phyloP scores from a whole-genome alignment of 331 rosid genomes.

The Quercus lobata region DNA sequence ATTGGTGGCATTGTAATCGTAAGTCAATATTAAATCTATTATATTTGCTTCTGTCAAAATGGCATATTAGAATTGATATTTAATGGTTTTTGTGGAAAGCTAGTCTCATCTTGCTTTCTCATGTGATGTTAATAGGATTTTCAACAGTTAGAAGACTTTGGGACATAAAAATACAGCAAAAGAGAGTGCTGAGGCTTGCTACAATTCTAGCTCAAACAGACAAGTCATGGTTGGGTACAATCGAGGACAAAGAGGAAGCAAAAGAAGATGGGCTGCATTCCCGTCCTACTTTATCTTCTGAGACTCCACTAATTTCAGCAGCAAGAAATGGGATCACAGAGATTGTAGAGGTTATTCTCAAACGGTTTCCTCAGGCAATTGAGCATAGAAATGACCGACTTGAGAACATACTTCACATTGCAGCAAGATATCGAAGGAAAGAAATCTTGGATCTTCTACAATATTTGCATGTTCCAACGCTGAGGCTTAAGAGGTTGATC shows the following conservation, averaged over 20 bases:
- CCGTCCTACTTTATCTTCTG: neutral
- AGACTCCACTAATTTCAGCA: conserved; percentile 1
- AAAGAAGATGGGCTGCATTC: neutral
- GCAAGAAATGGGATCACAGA: conserved; percentile 20
- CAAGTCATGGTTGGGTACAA: neutral
- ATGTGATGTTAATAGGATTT: neutral
- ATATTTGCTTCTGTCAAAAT: neutral
- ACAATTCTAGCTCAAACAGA: neutral
- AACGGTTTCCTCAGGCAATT: neutral
- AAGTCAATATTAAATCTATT: neutral
- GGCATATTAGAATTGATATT: neutral
- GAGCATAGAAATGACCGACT: neutral
- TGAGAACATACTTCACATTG: conserved; percentile 17
- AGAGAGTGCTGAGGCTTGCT: neutral
- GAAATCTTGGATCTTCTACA: neutral
- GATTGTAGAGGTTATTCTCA: conserved; percentile 2
- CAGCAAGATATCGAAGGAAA: neutral
- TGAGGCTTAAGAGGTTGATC: neutral
- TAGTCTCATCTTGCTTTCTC: neutral
- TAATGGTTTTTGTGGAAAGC: too few relatives aligned
- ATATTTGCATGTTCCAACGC: neutral
- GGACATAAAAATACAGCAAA: neutral
- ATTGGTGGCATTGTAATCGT: too few relatives aligned
- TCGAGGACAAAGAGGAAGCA: neutral
- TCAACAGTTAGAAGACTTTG: neutral